These are phyloP conservation scores for Phyllosticta paracitricarpa DNA, from an alignment of 2,329 filamentous ascomycete genomes.

Conservation along the genomic window DNA sequence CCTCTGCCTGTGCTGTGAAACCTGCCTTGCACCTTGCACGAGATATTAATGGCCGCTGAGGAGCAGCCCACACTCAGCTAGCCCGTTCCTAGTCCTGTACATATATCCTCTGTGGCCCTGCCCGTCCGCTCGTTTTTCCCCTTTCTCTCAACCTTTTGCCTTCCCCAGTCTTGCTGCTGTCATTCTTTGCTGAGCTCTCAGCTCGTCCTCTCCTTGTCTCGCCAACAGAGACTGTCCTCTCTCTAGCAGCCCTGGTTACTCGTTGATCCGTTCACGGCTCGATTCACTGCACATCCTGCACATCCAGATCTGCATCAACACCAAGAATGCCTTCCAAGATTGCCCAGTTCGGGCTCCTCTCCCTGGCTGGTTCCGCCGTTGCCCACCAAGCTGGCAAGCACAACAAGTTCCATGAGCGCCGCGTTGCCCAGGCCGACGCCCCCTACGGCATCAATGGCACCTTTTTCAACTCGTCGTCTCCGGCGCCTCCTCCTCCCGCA, in stretches of 20 bases:
- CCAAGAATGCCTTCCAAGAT: conserved; percentile 21
- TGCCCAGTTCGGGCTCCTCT: conserved; percentile 33
- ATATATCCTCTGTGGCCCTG: conserved; percentile 6
- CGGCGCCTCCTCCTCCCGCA: conserved; percentile 11
- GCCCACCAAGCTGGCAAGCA: conserved; percentile 22
- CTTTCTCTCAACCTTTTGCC: conserved; percentile 11
- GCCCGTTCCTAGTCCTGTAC: neutral
- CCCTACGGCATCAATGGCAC: conserved; percentile 20
- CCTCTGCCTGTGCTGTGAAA: neutral
- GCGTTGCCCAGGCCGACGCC: conserved; percentile 3
- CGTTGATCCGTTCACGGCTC: conserved; percentile 14
- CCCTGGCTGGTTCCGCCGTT: conserved; percentile 29
- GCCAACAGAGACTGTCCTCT: conserved; percentile 23
- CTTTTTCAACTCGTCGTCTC: conserved; percentile 13
- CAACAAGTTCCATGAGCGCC: conserved; percentile 9
- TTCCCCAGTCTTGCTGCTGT: conserved; percentile 16
- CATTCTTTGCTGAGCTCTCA: conserved; percentile 26
- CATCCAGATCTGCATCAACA: conserved; percentile 13
- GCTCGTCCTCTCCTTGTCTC: conserved; percentile 26
- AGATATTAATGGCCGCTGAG: neutral
- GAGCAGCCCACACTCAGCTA: neutral
- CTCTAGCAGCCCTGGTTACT: conserved; percentile 31
- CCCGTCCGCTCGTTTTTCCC: conserved; percentile 1
- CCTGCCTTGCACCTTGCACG: neutral
- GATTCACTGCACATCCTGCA: conserved; percentile 10